Percentiles rank a stretch among this genome's conserved stretches.
These are phyloP conservation scores for Quercus tomentella DNA, from an alignment of 331 rosid species.

Conservation along the genomic window DNA sequence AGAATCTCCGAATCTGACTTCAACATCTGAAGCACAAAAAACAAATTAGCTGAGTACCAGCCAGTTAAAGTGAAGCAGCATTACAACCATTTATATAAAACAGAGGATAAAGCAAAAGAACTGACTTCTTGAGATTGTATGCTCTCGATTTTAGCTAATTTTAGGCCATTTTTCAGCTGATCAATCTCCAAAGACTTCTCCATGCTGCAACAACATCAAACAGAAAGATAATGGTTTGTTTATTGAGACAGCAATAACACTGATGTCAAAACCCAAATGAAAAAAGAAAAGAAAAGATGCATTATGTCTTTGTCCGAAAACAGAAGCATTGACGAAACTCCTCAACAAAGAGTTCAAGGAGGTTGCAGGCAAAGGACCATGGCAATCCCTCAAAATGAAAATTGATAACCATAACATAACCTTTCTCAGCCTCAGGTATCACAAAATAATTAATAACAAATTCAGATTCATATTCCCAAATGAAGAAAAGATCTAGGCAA, in stretches of 20 bases:
- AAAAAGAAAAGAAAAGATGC: too few relatives aligned
- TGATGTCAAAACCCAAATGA: not conserved
- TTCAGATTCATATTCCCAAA: too few relatives aligned
- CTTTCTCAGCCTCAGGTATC: not conserved
- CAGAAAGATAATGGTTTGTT: not conserved
- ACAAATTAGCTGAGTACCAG: not conserved
- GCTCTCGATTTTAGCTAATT: slow-evolving; percentile 17
- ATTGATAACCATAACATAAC: not conserved
- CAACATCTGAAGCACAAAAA: slow-evolving; percentile 20
- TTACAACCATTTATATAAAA: not conserved
- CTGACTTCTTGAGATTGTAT: slow-evolving; percentile 47
- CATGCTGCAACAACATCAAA: slow-evolving; percentile 31
- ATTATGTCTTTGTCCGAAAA: too few relatives aligned
- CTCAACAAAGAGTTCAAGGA: not conserved
- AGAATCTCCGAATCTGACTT: slow-evolving; percentile 17
- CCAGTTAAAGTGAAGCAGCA: slow-evolving; percentile 4
- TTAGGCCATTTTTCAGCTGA: slow-evolving; percentile 17
- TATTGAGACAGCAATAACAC: not conserved
- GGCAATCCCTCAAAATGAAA: not conserved
- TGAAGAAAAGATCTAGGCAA: too few relatives aligned
- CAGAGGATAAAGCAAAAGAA: slow-evolving; percentile 5
- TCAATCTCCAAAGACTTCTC: slow-evolving; percentile 30
- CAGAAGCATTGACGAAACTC: not conserved
- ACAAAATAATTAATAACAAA: too few relatives aligned
- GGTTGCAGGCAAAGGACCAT: not conserved